Percentiles rank a stretch among this genome's conserved stretches.
phyloP scores from a whole-genome alignment of 176 grass and related monocot genomes.

The Olyra latifolia region DNA sequence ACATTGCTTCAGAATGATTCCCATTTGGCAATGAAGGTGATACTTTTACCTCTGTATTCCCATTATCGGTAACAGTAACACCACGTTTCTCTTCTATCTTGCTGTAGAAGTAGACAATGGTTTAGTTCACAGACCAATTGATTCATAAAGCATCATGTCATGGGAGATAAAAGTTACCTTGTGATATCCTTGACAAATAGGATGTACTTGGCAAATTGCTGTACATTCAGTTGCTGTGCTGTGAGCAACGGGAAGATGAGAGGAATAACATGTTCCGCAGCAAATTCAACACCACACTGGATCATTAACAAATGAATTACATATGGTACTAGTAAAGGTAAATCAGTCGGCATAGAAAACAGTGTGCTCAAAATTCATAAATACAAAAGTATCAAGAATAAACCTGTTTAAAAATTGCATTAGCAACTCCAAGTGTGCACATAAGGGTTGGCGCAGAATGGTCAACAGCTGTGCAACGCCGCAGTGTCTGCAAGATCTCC shows the following conservation, averaged over 20 bases:
- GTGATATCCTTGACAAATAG: constrained; percentile 95
- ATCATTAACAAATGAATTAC: constrained; percentile 37
- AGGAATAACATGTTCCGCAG: constrained; percentile 80
- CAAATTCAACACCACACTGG: constrained; percentile 87
- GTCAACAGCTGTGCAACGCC: constrained; percentile 90
- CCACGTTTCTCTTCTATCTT: constrained; percentile 98
- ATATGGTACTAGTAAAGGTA: constrained; percentile 2
- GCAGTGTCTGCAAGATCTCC: constrained; percentile 81
- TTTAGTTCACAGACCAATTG: constrained; percentile 28
- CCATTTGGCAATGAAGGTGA: constrained; percentile 63
- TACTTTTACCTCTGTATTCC: constrained; percentile 57
- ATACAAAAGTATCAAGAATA: constrained; percentile 20
- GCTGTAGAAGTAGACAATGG: constrained; percentile 47
- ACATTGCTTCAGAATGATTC: constrained; percentile 49
- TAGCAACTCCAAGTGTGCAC: constrained; percentile 95
- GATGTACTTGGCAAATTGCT: constrained; percentile 99
- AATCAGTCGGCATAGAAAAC: constrained; percentile 14
- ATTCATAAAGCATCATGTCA: background rate
- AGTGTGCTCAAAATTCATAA: constrained; percentile 7
- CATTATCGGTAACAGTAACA: constrained; percentile 69
- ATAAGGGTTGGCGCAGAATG: constrained; percentile 93
- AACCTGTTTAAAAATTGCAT: constrained; percentile 94
- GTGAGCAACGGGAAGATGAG: constrained; percentile 88
- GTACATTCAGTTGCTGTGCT: constrained; percentile 84
- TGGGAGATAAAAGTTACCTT: constrained; percentile 59